Conservation (phyloP, 768 basidiomycete genomes). For the Sistotremastrum niveocremeum region DNA sequence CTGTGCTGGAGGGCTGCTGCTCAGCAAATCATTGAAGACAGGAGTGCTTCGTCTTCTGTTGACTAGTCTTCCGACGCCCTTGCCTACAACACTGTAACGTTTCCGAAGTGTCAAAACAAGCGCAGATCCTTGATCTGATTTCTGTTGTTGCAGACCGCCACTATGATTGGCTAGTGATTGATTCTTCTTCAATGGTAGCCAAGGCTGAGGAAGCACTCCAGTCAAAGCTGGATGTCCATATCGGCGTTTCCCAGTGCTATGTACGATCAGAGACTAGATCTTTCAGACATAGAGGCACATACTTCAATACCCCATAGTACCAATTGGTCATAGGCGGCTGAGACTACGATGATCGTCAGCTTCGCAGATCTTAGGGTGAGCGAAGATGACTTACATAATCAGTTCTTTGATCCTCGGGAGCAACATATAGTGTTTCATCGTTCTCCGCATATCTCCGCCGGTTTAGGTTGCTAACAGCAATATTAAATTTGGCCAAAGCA, state of each 20-base stretch:
- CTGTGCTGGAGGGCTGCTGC: conserved; percentile 8
- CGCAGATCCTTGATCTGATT: conserved; percentile 30
- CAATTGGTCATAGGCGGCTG: conserved; percentile 96
- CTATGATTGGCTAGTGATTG: conserved; percentile 54
- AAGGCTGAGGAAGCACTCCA: conserved; percentile 86
- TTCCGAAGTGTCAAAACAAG: conserved; percentile 76
- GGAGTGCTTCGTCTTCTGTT: conserved; percentile 1
- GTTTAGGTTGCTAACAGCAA: conserved; percentile 53
- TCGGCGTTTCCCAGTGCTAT: conserved; percentile 82
- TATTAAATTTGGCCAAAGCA: not conserved
- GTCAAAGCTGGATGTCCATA: conserved; percentile 93
- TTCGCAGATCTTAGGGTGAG: not conserved
- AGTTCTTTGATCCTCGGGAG: conserved; percentile 84
- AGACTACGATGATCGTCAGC: conserved; percentile 33
- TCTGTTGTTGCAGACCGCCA: conserved; percentile 13
- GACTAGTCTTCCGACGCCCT: conserved; percentile 14
- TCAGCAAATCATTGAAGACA: conserved; percentile 7
- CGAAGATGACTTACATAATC: conserved; percentile 52
- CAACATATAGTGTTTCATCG: conserved; percentile 90
- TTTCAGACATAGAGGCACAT: conserved; percentile 9
- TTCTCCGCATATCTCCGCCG: conserved; percentile 82
- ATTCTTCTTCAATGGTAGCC: conserved; percentile 83
- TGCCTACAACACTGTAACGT: conserved; percentile 42
- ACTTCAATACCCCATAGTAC: conserved; percentile 90
- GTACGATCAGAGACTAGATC: not conserved